Conservation (phyloP, 176 grass and related monocot genomes). For the Tuctoria greenei region DNA sequence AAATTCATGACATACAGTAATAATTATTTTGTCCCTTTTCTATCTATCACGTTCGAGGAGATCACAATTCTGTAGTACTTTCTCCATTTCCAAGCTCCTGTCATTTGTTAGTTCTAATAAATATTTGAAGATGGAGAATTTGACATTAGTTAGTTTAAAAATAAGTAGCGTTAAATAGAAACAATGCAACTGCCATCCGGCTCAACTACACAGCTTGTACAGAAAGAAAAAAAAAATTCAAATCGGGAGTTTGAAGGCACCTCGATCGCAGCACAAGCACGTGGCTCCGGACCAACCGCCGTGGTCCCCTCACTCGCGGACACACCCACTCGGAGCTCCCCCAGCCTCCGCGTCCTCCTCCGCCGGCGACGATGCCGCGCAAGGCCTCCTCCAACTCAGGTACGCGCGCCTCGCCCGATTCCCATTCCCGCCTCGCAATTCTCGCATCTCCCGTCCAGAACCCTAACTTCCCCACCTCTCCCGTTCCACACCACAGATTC, state of each 20-base stretch:
- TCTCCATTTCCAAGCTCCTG: too few species aligned
- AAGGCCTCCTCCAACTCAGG: constrained; percentile 70
- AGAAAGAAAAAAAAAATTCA: constrained; percentile 4
- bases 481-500: constrained; percentile 66
- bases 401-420: constrained; percentile 33
- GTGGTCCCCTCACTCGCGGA: constrained; percentile 41
- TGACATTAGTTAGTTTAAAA: too few species aligned
- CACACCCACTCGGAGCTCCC: constrained; percentile 13
- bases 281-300: constrained; percentile 36
- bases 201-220: background rate
- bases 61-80: background rate
- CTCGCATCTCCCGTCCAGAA: constrained; percentile 11
- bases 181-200: background rate
- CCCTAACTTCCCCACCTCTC: background rate
- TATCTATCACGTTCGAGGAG: too few species aligned
- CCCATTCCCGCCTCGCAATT: background rate
- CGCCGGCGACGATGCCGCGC: constrained; percentile 62
- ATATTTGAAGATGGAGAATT: too few species aligned
- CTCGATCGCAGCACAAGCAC: constrained; percentile 40
- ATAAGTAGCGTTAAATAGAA: too few species aligned
- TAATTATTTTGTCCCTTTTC: too few species aligned
- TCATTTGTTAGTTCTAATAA: too few species aligned
- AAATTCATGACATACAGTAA: background rate
- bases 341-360: constrained; percentile 12
- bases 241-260: constrained; percentile 14